Conservation (phyloP, 768 basidiomycete species). For the Pilatotrama ljubarskyi region DNA sequence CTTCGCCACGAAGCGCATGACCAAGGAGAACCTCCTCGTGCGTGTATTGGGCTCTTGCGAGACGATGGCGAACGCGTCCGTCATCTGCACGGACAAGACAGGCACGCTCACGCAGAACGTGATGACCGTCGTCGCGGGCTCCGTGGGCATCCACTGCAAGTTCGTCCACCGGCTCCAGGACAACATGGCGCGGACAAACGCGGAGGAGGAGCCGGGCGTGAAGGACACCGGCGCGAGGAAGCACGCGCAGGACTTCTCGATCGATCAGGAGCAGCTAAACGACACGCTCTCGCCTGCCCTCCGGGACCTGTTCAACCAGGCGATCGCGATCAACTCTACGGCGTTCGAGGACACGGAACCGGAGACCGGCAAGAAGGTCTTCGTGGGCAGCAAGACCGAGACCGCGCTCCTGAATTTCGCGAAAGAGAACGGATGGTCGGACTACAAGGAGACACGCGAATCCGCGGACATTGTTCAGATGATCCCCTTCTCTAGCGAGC, state of each 20-base stretch:
- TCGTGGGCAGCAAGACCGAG: slow-evolving; percentile 95
- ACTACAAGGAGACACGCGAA: slow-evolving; percentile 69
- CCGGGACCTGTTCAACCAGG: slow-evolving; percentile 71
- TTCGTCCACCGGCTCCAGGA: slow-evolving; percentile 80
- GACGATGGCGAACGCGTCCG: slow-evolving; percentile 97
- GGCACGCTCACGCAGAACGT: slow-evolving; percentile 94
- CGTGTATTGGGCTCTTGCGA: slow-evolving; percentile 96
- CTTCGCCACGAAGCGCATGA: slow-evolving; percentile 99
- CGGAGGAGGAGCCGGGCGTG: slow-evolving; percentile 50
- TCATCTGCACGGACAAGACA: slow-evolving; percentile 95
- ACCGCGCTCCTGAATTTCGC: slow-evolving; percentile 87
- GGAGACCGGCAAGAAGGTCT: slow-evolving; percentile 56
- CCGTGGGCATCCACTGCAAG: slow-evolving; percentile 91
- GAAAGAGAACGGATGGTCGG: slow-evolving; percentile 74
- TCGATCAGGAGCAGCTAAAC: slow-evolving; percentile 77
- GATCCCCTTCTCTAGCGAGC: slow-evolving; percentile 91
- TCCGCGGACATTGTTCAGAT: slow-evolving; percentile 68
- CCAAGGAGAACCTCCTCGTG: slow-evolving; percentile 90
- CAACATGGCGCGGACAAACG: slow-evolving; percentile 72
- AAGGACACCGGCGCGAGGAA: slow-evolving; percentile 36
- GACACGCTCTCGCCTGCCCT: slow-evolving; percentile 60
- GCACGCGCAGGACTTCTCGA: slow-evolving; percentile 74
- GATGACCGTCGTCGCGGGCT: slow-evolving; percentile 97
- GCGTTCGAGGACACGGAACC: slow-evolving; percentile 84
- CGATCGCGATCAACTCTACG: slow-evolving; percentile 90